Base-by-base conservation (phyloP, 352 stramenopile genomes). In the Thalassiosira delicatula region DNA sequence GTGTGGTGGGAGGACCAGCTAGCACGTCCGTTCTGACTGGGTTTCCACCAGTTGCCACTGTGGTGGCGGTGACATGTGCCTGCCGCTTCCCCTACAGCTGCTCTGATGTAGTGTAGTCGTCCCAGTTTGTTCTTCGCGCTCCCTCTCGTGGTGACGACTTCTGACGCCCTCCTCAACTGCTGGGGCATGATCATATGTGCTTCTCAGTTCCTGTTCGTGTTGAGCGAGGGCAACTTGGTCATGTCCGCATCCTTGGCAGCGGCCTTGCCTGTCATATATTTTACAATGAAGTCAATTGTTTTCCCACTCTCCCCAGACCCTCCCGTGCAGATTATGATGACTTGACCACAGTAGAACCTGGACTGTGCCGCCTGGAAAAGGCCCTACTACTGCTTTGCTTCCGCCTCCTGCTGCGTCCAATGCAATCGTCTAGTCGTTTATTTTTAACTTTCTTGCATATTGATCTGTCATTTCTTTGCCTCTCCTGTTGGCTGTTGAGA, bases 1-100 rank as follows among this genome's bases (percentile, higher is more conserved):
- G n/a, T n/a, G n/a, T 76, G 40, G 8, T 56, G 11, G 54, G 68
- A 66, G 27, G 25, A 56, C 40, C 40, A 49, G 17, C 40, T 49
- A 8, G 40, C 40, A 8, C 40, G 8, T 8, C 40, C 40, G 40
- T 49, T 49, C 40, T 49, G 40, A 17, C 40, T 49, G 40, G 40
- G 40, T 17, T 49, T 49, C 40, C 40, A 49, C 17, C 40, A 17
- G 8, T 49, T 49, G 40, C 17, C 40, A 17, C 8, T 49, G 40
- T 49, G 40, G 40, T 49, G 40, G 8, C 40, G 40, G 40, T 49
- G 40, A 17, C 40, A 49, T 17, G 40, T 17, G 8, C 8, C 40
- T 49, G 40, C 40, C 17, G 40, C 40, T 17, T 49, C 40, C 17
- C 17, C 40, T 49, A 17, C 40, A 8, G 40, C 17, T 17, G 40